Evolutionary conservation across 305 asterid species (phyloP), one percentile per base, ranked within the genome.

Genomic region (Rubia balearica): DNA sequence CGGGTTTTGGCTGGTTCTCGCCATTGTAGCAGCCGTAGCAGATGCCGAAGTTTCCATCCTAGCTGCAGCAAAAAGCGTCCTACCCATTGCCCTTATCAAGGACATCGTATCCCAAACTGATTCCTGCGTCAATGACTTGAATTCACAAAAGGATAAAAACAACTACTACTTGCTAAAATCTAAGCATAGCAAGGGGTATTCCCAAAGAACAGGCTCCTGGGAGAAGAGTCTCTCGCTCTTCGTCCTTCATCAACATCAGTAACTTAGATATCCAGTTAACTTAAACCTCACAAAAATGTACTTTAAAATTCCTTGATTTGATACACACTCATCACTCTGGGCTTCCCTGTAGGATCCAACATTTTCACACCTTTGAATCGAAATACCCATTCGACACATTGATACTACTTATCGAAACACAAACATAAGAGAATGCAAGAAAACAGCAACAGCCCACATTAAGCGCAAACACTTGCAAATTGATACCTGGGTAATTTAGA

Each of bases 11-110:
- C 40, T 66, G 41, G 73, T 48, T 46, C 72, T 71, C 51, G 56
- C 59, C 16, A 86, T 48, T 27, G 86, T 12, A 38, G 77, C 65
- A 48, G 66, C 70, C n/a, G 73, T 62, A n/a, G 71, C 73, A 22
- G 81, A 59, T 45, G 81, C 67, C 12, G 85, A 71, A 42, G 79
- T 73, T 81, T 92, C 90, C 14, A 90, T 79, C 77, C 80, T 89
- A 68, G 95, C 92, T 30, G 95, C 92, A 69, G 95, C 87, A 78
- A 84, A 86, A 64, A 94, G 85, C 21, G 91, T 78, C 87, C 95
- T 85, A 81, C 93, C 91, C 36, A 91, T 83, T 14, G 69, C 75
- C 70, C 77, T 77, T 17, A 69, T 68, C 7, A 67, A 33, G 53
- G 74, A 77, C 81, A 77, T 66, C 19, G 48, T 62, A n/a, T 45